Evolutionary conservation across 352 stramenopile genomes (phyloP).

Genomic region (Globisporangium heterothallicum): DNA sequence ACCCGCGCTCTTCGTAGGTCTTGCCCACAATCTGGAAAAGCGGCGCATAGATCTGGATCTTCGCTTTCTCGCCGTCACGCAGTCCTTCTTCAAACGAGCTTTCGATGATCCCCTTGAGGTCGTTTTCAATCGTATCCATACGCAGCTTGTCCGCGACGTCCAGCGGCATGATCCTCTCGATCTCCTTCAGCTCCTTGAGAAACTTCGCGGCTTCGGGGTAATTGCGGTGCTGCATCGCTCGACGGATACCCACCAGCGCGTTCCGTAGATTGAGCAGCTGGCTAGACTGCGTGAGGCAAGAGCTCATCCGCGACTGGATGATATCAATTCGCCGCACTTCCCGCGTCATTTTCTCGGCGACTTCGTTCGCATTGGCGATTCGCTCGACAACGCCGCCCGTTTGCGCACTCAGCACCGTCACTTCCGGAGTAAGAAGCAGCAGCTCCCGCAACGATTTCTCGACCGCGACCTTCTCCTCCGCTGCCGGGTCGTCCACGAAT

Average conservation of each 20-base stretch:
- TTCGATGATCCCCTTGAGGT: conserved; percentile 77
- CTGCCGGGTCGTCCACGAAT: conserved; percentile 35
- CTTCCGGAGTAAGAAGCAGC: conserved; percentile 52
- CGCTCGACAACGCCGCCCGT: conserved; percentile 79
- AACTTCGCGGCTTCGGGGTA: conserved; percentile 71
- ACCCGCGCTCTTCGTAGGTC: conserved; percentile 65
- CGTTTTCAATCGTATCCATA: conserved; percentile 79
- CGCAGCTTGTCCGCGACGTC: conserved; percentile 81
- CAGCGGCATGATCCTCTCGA: conserved; percentile 68
- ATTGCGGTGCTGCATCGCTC: conserved; percentile 64
- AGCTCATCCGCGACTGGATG: conserved; percentile 68
- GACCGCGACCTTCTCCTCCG: conserved; percentile 48
- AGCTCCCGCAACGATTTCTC: conserved; percentile 46
- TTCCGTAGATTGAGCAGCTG: conserved; percentile 80
- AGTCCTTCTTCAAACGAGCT: conserved; percentile 57
- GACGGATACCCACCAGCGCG: conserved; percentile 60
- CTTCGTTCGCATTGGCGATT: conserved; percentile 84
- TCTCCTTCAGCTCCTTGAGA: conserved; percentile 68
- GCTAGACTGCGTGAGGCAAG: conserved; percentile 52
- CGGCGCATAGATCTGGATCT: conserved; percentile 62
- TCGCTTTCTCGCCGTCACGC: conserved; percentile 26
- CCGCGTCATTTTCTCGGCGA: conserved; percentile 85
- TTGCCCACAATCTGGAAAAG: conserved; percentile 68
- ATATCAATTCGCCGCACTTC: conserved; percentile 79
- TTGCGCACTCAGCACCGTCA: conserved; percentile 65